Percentiles rank a stretch among this genome's conserved stretches.
Conservation (phyloP, 306 rosid species). For the Castanospermum australe region DNA sequence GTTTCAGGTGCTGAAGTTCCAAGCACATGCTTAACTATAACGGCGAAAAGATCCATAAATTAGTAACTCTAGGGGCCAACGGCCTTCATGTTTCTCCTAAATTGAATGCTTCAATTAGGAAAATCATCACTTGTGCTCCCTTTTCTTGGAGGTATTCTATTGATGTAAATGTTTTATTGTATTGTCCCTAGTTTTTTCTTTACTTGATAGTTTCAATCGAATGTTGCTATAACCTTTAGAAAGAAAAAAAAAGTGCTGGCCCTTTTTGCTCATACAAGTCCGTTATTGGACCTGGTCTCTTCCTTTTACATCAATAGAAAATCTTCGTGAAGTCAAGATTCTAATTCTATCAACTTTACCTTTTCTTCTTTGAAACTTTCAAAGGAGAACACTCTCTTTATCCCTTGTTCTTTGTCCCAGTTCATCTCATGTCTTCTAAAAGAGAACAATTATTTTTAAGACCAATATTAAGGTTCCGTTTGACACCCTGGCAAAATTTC, state of each 20-base stretch:
- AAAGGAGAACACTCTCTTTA: not conserved
- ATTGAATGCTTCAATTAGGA: conserved; percentile 17
- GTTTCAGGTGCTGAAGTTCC: not conserved
- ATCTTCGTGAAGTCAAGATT: conserved; percentile 39
- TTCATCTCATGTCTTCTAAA: not conserved
- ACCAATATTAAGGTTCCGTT: not conserved
- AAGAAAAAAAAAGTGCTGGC: conserved; percentile 25
- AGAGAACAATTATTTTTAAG: not conserved
- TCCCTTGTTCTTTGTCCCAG: conserved; percentile 8
- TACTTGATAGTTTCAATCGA: not conserved
- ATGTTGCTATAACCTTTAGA: conserved; percentile 26
- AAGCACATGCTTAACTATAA: conserved; percentile 22
- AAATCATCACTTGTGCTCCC: not conserved
- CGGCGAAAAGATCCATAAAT: not conserved
- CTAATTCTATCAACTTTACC: conserved; percentile 39
- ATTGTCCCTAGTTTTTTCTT: not conserved
- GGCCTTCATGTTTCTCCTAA: not conserved
- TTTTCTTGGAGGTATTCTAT: conserved; percentile 10
- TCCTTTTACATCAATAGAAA: conserved; percentile 40
- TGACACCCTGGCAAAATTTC: not conserved
- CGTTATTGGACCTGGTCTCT: conserved; percentile 22
- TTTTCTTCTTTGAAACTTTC: conserved; percentile 29
- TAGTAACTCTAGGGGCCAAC: not conserved
- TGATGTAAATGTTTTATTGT: not conserved
- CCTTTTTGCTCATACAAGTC: conserved; percentile 38